A percentile compares a stretch with the other conserved stretches of the same genome.
These are phyloP conservation scores for Phlebopus sp. DNA, from an alignment of 1,284 basidiomycete genomes.

Conservation along the genomic window DNA sequence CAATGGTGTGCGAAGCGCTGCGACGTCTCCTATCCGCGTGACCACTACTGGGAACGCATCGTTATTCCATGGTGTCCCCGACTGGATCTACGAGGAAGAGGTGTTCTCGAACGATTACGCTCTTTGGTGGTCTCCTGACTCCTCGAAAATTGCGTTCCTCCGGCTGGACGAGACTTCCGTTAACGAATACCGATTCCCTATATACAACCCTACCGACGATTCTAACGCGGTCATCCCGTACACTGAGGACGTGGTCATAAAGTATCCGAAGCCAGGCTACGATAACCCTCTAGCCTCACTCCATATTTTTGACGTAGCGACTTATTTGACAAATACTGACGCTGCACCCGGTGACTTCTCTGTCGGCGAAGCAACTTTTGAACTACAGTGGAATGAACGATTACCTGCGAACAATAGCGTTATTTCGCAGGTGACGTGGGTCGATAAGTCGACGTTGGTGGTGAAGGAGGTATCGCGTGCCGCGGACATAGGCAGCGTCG, in stretches of 20 bases:
- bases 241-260: slow-evolving; percentile 75
- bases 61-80: slow-evolving; percentile 91
- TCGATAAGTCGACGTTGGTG: slow-evolving; percentile 72
- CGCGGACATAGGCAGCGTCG: slow-evolving; percentile 74
- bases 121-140: slow-evolving; percentile 91
- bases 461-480: slow-evolving; percentile 87
- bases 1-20: slow-evolving; percentile 30
- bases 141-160: slow-evolving; percentile 80
- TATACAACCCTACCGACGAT: slow-evolving; percentile 84
- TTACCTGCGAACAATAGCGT: slow-evolving; percentile 65
- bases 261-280: slow-evolving; percentile 91
- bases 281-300: slow-evolving; percentile 84
- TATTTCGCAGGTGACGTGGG: slow-evolving; percentile 85
- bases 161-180: slow-evolving; percentile 87
- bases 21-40: slow-evolving; percentile 63
- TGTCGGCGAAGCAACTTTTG: slow-evolving; percentile 47
- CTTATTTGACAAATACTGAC: slow-evolving; percentile 40
- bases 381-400: slow-evolving; percentile 65
- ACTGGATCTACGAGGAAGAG: slow-evolving; percentile 98
- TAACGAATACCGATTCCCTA: slow-evolving; percentile 81
- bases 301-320: slow-evolving; percentile 75
- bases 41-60: slow-evolving; percentile 81
- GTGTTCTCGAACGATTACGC: slow-evolving; percentile 74
- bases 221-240: slow-evolving; percentile 75
- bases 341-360: slow-evolving; percentile 31